Evolutionary conservation across 2,329 filamentous ascomycete species (phyloP), one percentile per base, ranked within the genome.

Genomic region (Cordyceps javanica): DNA sequence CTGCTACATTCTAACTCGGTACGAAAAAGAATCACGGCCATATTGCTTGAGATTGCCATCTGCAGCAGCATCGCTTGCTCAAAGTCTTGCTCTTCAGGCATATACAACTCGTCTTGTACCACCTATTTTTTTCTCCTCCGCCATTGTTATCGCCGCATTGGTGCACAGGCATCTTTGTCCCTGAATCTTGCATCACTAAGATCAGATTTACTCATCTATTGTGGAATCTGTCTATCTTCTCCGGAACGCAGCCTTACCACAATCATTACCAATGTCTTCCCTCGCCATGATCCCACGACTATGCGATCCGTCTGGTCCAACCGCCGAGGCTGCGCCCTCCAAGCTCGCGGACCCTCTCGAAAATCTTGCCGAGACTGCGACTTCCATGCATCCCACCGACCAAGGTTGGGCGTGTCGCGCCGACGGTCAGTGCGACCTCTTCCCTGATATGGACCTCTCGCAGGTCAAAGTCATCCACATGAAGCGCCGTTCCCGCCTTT

Each of bases 391-490:
- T 10, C n/a, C 16, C 7, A 9, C 19, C 6, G 38, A 41, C 38
- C 30, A 32, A 1, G 48, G 26, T 19, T 58, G 57, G 57, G 50
- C 42, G 28, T 55, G 28, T 16, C 26, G n/a, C 23, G 1, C 5
- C 28, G 19, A 49, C 4, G 57, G 57, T n/a, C 25, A 7, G 13
- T 58, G 57, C 34, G 44, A 54, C 5, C 26, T 58, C 16, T n/a
- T 58, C 28, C 44, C 57, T 3, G 4, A 21, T 7, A n/a, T 56
- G 46, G 8, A 53, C 32, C 16, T 50, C 36, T 6, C 13, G n/a
- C 5, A 9, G 0, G 21, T 52, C 30, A 2, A 42, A 1, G 39
- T 52, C 6, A 2, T 57, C 2, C 2, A 2, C 2, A 2, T 23
- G 2, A 14, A 9, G 7, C 5, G 45, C 5, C 5, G 9, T 4